A percentile compares a stretch with the other conserved stretches of the same genome.
phyloP scores from a whole-genome alignment of 345 rosid genomes.

The Excoecaria agallocha region DNA sequence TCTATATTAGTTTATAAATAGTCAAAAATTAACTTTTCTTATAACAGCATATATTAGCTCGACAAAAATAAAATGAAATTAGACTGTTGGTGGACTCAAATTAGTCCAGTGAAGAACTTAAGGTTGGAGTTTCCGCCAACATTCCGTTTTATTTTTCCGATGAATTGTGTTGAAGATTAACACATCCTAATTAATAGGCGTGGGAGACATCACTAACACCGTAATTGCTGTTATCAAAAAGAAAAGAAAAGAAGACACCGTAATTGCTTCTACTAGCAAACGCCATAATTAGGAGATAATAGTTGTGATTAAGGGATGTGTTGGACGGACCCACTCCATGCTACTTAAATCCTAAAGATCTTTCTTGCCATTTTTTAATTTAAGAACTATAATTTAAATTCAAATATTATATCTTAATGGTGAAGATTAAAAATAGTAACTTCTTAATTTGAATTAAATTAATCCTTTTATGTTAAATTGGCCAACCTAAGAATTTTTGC shows the following conservation, averaged over 20 bases:
- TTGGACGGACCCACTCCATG: constrained; percentile 8
- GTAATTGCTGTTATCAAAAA: constrained; percentile 15
- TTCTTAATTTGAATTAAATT: no score
- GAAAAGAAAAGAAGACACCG: no score
- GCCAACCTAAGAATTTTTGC: no score
- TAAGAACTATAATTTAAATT: no score
- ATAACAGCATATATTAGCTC: no score
- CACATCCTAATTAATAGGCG: neutral
- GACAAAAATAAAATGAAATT: neutral
- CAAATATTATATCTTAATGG: no score
- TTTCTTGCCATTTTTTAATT: neutral
- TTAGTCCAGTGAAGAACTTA: neutral
- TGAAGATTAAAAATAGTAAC: no score
- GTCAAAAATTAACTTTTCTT: no score
- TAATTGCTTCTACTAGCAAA: constrained; percentile 26
- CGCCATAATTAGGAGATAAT: constrained; percentile 31
- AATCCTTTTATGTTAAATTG: no score
- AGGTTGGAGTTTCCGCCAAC: neutral
- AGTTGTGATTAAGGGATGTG: constrained; percentile 8
- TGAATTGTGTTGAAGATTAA: neutral
- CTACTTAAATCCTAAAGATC: neutral
- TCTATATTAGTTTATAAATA: no score
- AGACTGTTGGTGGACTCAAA: neutral
- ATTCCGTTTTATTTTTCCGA: neutral
- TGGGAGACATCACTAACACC: constrained; percentile 25